A percentile compares a stretch with the other conserved stretches of the same genome.
Conservation (phyloP, 164 flowering plant species). For the Magnolia changhungtana region DNA sequence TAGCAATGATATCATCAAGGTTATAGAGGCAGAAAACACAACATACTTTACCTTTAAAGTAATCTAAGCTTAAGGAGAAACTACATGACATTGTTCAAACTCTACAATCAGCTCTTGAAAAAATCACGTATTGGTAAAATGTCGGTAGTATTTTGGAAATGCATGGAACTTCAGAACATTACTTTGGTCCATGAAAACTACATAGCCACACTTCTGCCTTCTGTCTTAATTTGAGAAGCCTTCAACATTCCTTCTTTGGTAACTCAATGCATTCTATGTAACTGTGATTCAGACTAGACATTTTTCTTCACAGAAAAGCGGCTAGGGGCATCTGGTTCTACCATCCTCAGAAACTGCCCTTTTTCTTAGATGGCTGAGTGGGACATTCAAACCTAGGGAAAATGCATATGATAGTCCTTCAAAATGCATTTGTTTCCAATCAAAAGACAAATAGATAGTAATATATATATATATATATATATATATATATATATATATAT, state of each 20-base stretch:
- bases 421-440: constrained; percentile 69
- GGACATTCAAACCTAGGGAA: too few species aligned
- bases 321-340: not conserved
- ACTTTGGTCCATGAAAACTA: not conserved
- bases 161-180: not conserved
- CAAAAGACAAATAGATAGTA: not conserved
- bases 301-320: not conserved
- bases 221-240: not conserved
- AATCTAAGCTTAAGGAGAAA: not conserved
- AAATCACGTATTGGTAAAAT: not conserved
- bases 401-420: constrained; percentile 75
- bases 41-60: not conserved
- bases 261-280: not conserved
- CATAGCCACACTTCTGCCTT: not conserved
- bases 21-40: not conserved
- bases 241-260: not conserved
- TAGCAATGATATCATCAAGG: not conserved
- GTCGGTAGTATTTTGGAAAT: not conserved
- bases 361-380: too few species aligned
- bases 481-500: too few species aligned
- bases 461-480: too few species aligned
- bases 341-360: too few species aligned
- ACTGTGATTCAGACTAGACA: not conserved
- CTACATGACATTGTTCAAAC: not conserved
- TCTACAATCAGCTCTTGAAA: not conserved